These are phyloP conservation scores for Xylariaceae sp. DNA, from an alignment of 2,329 filamentous ascomycete genomes.

Conservation along the genomic window DNA sequence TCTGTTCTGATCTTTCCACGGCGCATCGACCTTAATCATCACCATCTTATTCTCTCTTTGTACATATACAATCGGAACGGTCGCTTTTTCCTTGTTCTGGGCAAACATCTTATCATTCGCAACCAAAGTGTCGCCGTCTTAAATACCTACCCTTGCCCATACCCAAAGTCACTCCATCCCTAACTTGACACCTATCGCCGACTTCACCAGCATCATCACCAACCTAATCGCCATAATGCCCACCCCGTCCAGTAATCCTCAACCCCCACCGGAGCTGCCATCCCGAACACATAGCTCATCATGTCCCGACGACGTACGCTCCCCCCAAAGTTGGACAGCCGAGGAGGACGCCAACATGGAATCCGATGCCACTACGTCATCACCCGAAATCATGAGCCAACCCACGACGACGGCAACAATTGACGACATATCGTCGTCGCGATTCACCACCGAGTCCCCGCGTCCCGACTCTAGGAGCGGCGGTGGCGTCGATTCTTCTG, in stretches of 20 bases:
- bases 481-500: conserved; percentile 20
- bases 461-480: conserved; percentile 23
- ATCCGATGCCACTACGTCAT: conserved; percentile 22
- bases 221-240: conserved; percentile 26
- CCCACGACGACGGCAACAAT: conserved; percentile 13
- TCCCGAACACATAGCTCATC: conserved; percentile 31
- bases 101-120: too few relatives aligned
- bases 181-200: background rate
- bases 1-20: too few relatives aligned
- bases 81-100: too few relatives aligned
- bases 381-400: conserved; percentile 25
- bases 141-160: too few relatives aligned
- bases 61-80: too few relatives aligned
- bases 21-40: too few relatives aligned
- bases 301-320: conserved; percentile 31
- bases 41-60: too few relatives aligned
- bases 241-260: conserved; percentile 28
- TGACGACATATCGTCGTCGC: conserved; percentile 22
- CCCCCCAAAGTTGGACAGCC: conserved; percentile 24
- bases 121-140: too few relatives aligned
- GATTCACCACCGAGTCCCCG: conserved; percentile 28
- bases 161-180: too few relatives aligned
- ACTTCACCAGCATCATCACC: conserved; percentile 10
- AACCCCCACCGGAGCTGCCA: conserved; percentile 22
- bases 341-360: conserved; percentile 27